These are phyloP conservation scores for Plasmopara muralis DNA, from an alignment of 352 stramenopile genomes.

Conservation along the genomic window DNA sequence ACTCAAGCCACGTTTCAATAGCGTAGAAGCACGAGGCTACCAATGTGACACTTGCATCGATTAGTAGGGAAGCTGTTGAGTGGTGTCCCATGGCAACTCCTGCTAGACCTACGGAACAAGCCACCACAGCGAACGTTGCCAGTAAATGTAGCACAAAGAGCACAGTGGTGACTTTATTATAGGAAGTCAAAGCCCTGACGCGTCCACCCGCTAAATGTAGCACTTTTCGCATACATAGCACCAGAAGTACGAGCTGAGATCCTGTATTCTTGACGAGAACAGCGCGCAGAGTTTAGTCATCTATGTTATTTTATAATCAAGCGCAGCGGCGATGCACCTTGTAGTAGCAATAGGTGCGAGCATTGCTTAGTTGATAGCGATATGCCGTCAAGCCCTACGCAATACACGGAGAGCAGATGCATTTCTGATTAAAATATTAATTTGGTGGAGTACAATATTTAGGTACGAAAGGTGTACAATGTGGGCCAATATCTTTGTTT, in stretches of 20 bases:
- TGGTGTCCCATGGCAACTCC: slow-evolving; percentile 16
- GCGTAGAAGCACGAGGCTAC: slow-evolving; percentile 35
- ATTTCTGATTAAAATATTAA: background rate
- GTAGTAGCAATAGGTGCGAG: slow-evolving; percentile 22
- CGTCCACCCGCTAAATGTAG: slow-evolving; percentile 17
- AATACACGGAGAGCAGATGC: slow-evolving; percentile 21
- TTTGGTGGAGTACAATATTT: background rate
- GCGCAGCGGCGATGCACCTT: slow-evolving; percentile 15
- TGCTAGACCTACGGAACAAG: slow-evolving; percentile 20
- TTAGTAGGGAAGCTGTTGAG: slow-evolving; percentile 33
- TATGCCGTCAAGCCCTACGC: slow-evolving; percentile 11
- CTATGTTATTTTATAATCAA: background rate
- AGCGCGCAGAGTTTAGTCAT: background rate
- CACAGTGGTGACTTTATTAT: slow-evolving; percentile 4
- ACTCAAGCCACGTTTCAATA: slow-evolving; percentile 18
- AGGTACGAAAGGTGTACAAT: too few species aligned
- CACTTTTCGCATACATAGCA: slow-evolving; percentile 36
- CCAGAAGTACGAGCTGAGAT: slow-evolving; percentile 30
- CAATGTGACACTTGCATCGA: slow-evolving; percentile 18
- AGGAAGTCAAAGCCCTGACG: background rate
- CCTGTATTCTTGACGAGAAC: slow-evolving; percentile 11
- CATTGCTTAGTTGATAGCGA: slow-evolving; percentile 15
- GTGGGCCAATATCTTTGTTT: too few species aligned
- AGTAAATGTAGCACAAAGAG: slow-evolving; percentile 31
- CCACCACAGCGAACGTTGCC: slow-evolving; percentile 15